phyloP scores from a whole-genome alignment of 306 rosid genomes.

The Glycine tomentella region DNA sequence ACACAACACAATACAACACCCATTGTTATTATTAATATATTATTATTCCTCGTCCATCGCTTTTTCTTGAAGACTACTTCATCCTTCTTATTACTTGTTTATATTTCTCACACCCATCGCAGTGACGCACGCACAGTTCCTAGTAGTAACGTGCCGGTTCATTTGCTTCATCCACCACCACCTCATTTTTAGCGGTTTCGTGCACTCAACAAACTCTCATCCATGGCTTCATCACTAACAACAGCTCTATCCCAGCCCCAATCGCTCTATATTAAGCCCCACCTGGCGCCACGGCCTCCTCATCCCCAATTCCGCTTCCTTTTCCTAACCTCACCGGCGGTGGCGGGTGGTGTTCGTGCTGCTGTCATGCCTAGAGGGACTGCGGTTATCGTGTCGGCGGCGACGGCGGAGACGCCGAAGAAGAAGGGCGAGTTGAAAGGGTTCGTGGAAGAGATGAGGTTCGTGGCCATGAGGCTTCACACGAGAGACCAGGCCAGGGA shows the following conservation, averaged over 20 bases:
- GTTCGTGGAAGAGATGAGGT: conserved; percentile 99
- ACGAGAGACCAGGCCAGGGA: conserved; percentile 93
- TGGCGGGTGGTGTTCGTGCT: neutral
- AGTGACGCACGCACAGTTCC: no score
- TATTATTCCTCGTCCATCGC: no score
- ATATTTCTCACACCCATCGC: no score
- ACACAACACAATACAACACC: no score
- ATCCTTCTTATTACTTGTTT: no score
- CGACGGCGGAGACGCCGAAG: conserved; percentile 77
- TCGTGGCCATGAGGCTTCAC: conserved; percentile 95
- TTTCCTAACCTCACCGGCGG: conserved; percentile 39
- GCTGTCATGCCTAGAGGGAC: conserved; percentile 48
- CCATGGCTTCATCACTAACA: conserved; percentile 82
- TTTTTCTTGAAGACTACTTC: no score
- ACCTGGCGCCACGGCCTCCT: neutral
- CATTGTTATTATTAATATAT: no score
- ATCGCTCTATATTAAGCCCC: conserved; percentile 47
- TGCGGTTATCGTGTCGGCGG: conserved; percentile 58
- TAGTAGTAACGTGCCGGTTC: neutral
- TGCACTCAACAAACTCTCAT: conserved; percentile 47
- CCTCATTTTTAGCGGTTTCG: conserved; percentile 34
- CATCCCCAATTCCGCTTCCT: conserved; percentile 30
- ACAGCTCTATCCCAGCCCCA: conserved; percentile 59
- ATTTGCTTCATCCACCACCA: neutral
- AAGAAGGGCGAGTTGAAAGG: conserved; percentile 86